Base-by-base conservation (phyloP, 495 filamentous ascomycete species). In the Clohesyomyces aquaticus region DNA sequence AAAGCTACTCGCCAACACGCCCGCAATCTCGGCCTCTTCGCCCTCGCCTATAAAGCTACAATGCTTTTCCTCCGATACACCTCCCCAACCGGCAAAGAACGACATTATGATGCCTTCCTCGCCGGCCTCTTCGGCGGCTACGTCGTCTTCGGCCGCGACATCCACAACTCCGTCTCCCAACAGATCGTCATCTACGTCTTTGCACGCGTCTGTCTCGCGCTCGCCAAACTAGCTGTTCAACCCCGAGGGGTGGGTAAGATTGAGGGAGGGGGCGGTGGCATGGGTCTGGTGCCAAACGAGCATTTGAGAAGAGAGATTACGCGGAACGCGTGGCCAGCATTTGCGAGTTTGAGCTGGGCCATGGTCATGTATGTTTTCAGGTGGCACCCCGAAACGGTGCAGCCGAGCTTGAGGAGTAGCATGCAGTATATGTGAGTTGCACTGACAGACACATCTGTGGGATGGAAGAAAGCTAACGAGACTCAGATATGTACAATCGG, bases 101-200 rank as follows among this genome's bases (percentile, higher is more conserved):
- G 88, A 26, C 84, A 83, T 12, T 91, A 85, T 73, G 90, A 96
- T 73, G 85, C 85, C 55, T 94, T 99, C 78, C 77, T 97, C 63
- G 89, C 94, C n/a, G 94, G 94, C 9, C 76, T 96, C 23, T 68
- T 96, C 49, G 95, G 93, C 69, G 94, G 94, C 8, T 99, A 97
- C 81, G 73, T 87, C 50, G 91, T 98, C 32, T 99, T 99, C 74
- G 94, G 93, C 46, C 83, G 89, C 48, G 88, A 88, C 63, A 84
- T 83, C 71, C 87, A 88, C 68, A 87, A 86, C 53, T 87, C 82
- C 70, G 88, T 99, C 53, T 96, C 88, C 77, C 90, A 97, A 80
- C 94, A 99, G 83, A 98, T 99, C 75, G 91, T 96, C 69, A 89
- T 97, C 67, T 99, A 98, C 78, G 88, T 99, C 55, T 98, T 98